Evolutionary conservation across 306 rosid genomes (phyloP), one percentile per base, ranked within the genome.

Genomic region (Cotoneaster glaucophyllus): DNA sequence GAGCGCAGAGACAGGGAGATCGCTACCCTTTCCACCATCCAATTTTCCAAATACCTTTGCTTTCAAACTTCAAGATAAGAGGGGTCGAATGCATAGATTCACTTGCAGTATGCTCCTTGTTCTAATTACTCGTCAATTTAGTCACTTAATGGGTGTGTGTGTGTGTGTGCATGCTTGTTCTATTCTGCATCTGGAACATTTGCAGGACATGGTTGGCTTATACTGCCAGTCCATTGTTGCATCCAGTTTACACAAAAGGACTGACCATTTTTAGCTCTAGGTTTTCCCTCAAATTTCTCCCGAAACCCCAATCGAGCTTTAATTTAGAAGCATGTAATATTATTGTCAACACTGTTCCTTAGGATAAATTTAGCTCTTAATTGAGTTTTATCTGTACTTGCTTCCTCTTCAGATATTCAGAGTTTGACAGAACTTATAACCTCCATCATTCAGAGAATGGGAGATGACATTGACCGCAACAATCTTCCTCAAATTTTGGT

Each of bases 401-500:
- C 70, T 76, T 88, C 62, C 54, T 84, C 63, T 80, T 73, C 84
- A 96, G 99, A 89, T 68, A 82, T 87, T 67, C 92, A 87, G 70
- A 93, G 88, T 85, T 77, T 96, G 85, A 53, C 91, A 71, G 98
- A 93, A 70, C 87, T 96, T 66, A 81, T 93, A 83, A 79, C 91
- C 80, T 81, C 90, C 29, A 89, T 96, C 70, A 75, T 93, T 87
- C 97, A 93, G 81, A 90, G 96, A 80, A 84, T 89, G 32, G 96
- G 93, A 43, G 80, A 82, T 73, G 98, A 91, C 71, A 87, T 93
- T 77, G 88, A 93, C 85, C 91, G 87, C 72, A 64, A 67, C 72
- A 80, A 85, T 80, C 73, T 89, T 62, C 99, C 99, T 77, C 94
- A 89, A 43, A 88, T 96, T 81, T 83, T 93, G 97, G 99, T 96